phyloP scores from a whole-genome alignment of 805 yeast genomes.

The Lachancea fermentati region DNA sequence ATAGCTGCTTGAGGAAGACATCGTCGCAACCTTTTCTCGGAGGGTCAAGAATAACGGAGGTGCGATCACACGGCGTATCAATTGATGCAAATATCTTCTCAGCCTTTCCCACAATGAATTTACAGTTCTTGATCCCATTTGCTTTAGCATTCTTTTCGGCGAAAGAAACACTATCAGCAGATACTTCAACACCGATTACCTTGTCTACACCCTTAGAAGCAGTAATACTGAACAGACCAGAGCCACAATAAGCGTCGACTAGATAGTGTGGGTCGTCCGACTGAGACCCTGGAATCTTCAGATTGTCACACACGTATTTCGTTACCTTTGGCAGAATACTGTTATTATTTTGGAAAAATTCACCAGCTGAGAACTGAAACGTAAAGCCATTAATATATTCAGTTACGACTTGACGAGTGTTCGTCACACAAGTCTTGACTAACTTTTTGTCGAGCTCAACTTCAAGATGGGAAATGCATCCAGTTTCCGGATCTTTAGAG shows the following conservation, averaged over 20 bases:
- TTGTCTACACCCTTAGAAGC: slow-evolving; percentile 75
- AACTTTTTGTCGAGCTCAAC: slow-evolving; percentile 31
- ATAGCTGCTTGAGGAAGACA: slow-evolving; percentile 75
- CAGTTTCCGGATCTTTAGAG: slow-evolving; percentile 37
- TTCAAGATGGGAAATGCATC: slow-evolving; percentile 36
- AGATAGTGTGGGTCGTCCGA: slow-evolving; percentile 54
- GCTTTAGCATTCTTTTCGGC: slow-evolving; percentile 75
- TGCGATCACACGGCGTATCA: slow-evolving; percentile 66
- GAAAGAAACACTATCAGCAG: slow-evolving; percentile 84
- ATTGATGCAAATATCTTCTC: slow-evolving; percentile 79
- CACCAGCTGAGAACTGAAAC: slow-evolving; percentile 89
- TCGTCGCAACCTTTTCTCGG: slow-evolving; percentile 97
- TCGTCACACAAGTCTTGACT: slow-evolving; percentile 70
- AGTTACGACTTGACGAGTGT: slow-evolving; percentile 69
- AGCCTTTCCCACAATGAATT: slow-evolving; percentile 87
- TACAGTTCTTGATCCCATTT: slow-evolving; percentile 72
- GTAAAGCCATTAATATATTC: slow-evolving; percentile 70
- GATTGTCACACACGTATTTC: slow-evolving; percentile 67
- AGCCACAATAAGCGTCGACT: slow-evolving; percentile 95
- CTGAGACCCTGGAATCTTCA: slow-evolving; percentile 41
- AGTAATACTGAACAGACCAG: slow-evolving; percentile 87
- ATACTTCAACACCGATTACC: slow-evolving; percentile 90
- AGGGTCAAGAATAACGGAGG: slow-evolving; percentile 92
- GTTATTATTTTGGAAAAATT: slow-evolving; percentile 94
- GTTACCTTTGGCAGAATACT: slow-evolving; percentile 83